Evolutionary conservation across 768 basidiomycete species (phyloP).

Genomic region (Imleria badia): DNA sequence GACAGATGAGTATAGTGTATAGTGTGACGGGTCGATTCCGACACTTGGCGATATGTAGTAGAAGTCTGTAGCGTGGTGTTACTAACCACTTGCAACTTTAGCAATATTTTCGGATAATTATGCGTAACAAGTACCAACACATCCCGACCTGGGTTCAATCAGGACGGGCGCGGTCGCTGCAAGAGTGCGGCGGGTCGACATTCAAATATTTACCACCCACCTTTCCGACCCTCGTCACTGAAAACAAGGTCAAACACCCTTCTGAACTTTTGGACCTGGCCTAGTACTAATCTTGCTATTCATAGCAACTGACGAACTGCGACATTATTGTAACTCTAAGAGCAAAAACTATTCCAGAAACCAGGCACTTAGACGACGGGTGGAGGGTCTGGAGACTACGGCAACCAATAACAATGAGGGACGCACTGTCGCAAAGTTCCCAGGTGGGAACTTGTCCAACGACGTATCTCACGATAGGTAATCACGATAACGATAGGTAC

Average conservation of each 20-base stretch:
- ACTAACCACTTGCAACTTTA: no score
- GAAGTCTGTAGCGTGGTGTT: not conserved
- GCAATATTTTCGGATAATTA: no score
- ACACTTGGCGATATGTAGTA: not conserved
- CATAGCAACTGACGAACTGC: conserved; percentile 5
- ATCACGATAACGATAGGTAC: not conserved
- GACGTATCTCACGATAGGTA: not conserved
- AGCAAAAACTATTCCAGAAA: conserved; percentile 62
- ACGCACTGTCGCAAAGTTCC: no score
- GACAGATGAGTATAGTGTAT: not conserved
- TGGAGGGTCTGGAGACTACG: no score
- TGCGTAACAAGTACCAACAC: no score
- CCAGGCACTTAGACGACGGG: conserved; percentile 42
- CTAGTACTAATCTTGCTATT: not conserved
- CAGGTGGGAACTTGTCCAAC: not conserved
- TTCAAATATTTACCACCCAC: no score
- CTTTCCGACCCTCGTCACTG: no score
- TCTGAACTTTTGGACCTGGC: not conserved
- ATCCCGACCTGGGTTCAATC: no score
- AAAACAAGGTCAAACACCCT: not conserved
- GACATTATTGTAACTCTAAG: conserved; percentile 58
- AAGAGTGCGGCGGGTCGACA: no score
- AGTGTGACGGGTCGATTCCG: not conserved
- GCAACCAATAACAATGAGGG: no score
- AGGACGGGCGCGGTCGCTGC: no score